phyloP scores from a whole-genome alignment of 495 filamentous ascomycete species.

The Aspergillus avenaceus region DNA sequence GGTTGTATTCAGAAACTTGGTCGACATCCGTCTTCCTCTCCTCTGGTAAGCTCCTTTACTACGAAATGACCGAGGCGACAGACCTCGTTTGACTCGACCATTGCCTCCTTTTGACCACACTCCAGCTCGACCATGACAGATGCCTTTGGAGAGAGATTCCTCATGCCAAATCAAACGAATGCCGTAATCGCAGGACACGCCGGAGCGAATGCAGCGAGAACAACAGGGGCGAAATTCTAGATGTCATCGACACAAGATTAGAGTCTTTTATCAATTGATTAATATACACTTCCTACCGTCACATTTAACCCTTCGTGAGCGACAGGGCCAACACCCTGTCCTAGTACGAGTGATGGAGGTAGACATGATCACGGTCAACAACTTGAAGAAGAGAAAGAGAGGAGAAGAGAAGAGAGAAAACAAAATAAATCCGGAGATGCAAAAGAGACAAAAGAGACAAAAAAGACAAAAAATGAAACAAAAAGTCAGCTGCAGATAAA shows the following conservation, averaged over 20 bases:
- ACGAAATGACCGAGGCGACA: background rate
- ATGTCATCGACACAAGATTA: background rate
- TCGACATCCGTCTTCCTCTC: background rate
- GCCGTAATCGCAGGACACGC: conserved; percentile 16
- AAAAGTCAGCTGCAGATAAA: too few relatives aligned
- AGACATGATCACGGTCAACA: too few relatives aligned
- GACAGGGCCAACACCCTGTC: conserved; percentile 23
- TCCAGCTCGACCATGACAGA: conserved; percentile 22
- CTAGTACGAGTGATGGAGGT: background rate
- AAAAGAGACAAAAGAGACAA: too few relatives aligned
- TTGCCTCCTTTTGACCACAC: conserved; percentile 20
- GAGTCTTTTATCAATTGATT: background rate
- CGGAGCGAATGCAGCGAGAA: conserved; percentile 13
- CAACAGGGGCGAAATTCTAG: background rate
- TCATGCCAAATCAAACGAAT: conserved; percentile 22
- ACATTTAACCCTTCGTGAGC: conserved; percentile 22
- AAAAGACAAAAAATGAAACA: too few relatives aligned
- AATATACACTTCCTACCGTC: conserved; percentile 23
- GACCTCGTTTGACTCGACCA: background rate
- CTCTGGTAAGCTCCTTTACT: background rate
- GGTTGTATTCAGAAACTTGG: conserved; percentile 22
- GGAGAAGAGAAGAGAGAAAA: too few relatives aligned
- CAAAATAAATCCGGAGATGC: too few relatives aligned
- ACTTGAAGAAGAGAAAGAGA: too few relatives aligned
- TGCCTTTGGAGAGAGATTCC: conserved; percentile 19